These are phyloP conservation scores for Rhizopogon vinicolor DNA, from an alignment of 768 basidiomycete species.

Conservation along the genomic window DNA sequence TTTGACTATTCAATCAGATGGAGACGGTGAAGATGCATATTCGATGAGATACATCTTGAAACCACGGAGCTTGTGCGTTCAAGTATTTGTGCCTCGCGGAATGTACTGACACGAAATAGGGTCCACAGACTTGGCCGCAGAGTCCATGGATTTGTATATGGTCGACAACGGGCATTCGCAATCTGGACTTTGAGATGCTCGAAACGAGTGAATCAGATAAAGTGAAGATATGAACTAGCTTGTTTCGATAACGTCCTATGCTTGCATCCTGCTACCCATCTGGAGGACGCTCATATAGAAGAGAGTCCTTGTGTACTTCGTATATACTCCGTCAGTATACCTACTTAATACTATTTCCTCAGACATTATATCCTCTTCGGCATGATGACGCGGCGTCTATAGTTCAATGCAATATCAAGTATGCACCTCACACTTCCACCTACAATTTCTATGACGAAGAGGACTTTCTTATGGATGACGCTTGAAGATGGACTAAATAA, in stretches of 20 bases:
- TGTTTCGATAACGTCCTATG: background rate
- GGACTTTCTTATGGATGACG: too few species aligned
- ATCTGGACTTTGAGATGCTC: background rate
- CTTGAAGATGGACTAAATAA: too few species aligned
- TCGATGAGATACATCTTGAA: slow-evolving; percentile 13
- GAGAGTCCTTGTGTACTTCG: background rate
- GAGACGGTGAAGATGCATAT: slow-evolving; percentile 21
- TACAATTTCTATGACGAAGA: too few species aligned
- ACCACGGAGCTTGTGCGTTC: background rate
- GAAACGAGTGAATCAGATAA: background rate
- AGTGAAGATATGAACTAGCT: background rate
- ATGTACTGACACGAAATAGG: background rate
- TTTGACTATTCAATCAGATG: slow-evolving; percentile 11
- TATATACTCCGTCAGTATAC: background rate
- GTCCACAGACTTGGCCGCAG: background rate
- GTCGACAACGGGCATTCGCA: background rate
- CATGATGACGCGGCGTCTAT: background rate
- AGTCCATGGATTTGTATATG: background rate
- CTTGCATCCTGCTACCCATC: background rate
- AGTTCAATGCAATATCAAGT: background rate
- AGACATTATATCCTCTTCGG: background rate
- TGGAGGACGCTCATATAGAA: background rate
- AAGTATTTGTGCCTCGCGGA: background rate
- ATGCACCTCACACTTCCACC: too few species aligned
- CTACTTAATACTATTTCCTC: background rate